Base-by-base conservation (phyloP, 345 rosid genomes). In the Atalantia buxifolia region DNA sequence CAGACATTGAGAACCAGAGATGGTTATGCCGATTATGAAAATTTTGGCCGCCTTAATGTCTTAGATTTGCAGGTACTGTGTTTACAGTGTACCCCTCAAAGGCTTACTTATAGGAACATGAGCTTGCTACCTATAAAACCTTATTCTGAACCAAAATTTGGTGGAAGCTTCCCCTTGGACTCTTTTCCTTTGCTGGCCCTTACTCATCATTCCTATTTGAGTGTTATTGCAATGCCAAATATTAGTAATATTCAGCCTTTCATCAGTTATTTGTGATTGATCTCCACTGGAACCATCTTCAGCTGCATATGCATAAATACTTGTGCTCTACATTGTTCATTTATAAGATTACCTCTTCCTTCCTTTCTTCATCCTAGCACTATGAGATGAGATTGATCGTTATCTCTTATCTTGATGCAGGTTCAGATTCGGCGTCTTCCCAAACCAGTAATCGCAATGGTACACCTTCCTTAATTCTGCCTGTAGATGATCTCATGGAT, bases 371-470 rank as follows among this genome's bases (percentile, higher is more conserved):
- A n/a, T n/a, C n/a, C n/a, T n/a, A n/a, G n/a, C n/a, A n/a, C n/a
- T n/a, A n/a, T n/a, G n/a, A n/a, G n/a, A n/a, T n/a, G n/a, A n/a
- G n/a, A n/a, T n/a, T n/a, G n/a, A n/a, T n/a, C n/a, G n/a, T n/a
- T n/a, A 16, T 67, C 31, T 55, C 67, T 63, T 76, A 28, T 77
- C 36, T 55, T 48, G 65, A 21, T 78, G 85, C 89, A 95, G 97
- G 86, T 91, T 30, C 98, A 92, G 79, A 93, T 95, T 79, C 88
- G 99, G 19, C 91, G 98, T 66, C 91, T 92, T 76, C 97, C 99
- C 22, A 96, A 96, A 73, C 97, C 98, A n/a, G 93, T 96, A 75
- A 93, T 96, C 24, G 99, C 98, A 12, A 95, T 95, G 98, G 99
- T 93, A 87, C 78, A 7, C 30, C 42, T 50, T 70, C 69, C 57